Evolutionary conservation across 2,329 filamentous ascomycete genomes (phyloP).

Genomic region (Penicillium sp.): DNA sequence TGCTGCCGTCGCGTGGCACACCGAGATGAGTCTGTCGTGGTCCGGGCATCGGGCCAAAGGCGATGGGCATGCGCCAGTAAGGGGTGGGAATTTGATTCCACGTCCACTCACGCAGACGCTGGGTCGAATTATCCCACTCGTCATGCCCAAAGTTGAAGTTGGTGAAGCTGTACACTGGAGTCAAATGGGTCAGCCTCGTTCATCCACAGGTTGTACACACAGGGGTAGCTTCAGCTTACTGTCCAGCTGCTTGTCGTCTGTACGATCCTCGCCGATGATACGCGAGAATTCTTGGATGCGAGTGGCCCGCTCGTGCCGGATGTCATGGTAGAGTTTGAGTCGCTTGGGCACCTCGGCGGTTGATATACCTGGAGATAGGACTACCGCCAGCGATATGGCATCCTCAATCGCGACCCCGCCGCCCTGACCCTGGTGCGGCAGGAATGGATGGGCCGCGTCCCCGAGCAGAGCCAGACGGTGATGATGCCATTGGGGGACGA

Average conservation of each 20-base stretch:
- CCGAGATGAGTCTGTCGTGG: conserved; percentile 41
- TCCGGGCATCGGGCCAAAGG: conserved; percentile 51
- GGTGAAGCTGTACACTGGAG: background rate
- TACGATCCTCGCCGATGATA: background rate
- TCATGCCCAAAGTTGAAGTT: conserved; percentile 56
- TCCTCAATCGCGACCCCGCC: conserved; percentile 68
- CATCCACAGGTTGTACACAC: no score
- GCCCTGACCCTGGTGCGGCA: conserved; percentile 64
- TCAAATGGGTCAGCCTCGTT: no score
- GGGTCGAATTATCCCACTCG: conserved; percentile 56
- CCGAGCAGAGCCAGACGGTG: conserved; percentile 59
- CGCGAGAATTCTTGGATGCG: conserved; percentile 49
- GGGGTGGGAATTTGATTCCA: conserved; percentile 48
- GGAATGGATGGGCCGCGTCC: conserved; percentile 68
- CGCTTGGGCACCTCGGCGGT: conserved; percentile 54
- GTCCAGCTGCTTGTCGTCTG: background rate
- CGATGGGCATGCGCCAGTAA: conserved; percentile 49
- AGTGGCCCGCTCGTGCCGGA: conserved; percentile 58
- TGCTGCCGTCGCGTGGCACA: conserved; percentile 20
- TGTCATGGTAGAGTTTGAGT: conserved; percentile 59
- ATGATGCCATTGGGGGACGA: conserved; percentile 56
- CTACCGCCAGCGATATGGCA: conserved; percentile 57
- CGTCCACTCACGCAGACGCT: conserved; percentile 47
- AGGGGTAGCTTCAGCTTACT: background rate
- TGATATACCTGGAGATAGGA: conserved; percentile 52